Conservation (phyloP, 2,329 filamentous ascomycete species). For the Drechslerella coelobrocha region DNA sequence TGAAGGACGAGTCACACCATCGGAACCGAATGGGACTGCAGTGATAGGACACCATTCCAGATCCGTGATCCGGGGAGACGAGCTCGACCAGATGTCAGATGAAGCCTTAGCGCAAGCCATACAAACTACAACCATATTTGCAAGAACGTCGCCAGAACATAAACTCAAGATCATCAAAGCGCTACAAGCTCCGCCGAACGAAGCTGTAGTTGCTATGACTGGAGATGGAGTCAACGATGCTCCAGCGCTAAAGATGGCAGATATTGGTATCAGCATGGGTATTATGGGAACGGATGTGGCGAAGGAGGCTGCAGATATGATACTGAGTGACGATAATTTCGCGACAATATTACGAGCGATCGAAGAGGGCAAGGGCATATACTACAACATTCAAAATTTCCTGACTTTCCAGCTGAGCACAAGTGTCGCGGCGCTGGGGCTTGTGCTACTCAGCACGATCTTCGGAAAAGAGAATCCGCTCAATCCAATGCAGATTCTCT, state of each 20-base stretch:
- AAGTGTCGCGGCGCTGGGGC: slow-evolving; percentile 86
- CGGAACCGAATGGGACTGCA: slow-evolving; percentile 54
- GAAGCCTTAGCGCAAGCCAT: slow-evolving; percentile 84
- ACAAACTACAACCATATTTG: slow-evolving; percentile 89
- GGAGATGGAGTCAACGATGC: slow-evolving; percentile 98
- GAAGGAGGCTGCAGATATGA: slow-evolving; percentile 95
- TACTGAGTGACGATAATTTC: slow-evolving; percentile 86
- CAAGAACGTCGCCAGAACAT: slow-evolving; percentile 93
- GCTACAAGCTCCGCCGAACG: slow-evolving; percentile 84
- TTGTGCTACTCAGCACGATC: slow-evolving; percentile 90
- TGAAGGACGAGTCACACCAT: slow-evolving; percentile 30
- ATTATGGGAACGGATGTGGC: slow-evolving; percentile 93
- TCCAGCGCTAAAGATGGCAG: slow-evolving; percentile 92
- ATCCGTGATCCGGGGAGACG: slow-evolving; percentile 82
- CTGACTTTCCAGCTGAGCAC: slow-evolving; percentile 98
- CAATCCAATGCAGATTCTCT: slow-evolving; percentile 99
- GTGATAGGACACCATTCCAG: slow-evolving; percentile 61
- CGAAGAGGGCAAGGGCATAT: slow-evolving; percentile 98
- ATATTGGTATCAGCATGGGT: slow-evolving; percentile 98
- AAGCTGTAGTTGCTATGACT: slow-evolving; percentile 89
- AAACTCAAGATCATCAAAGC: slow-evolving; percentile 96
- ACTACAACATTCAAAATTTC: slow-evolving; percentile 99
- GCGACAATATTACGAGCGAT: slow-evolving; percentile 92
- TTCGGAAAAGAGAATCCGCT: slow-evolving; percentile 93
- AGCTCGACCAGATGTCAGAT: slow-evolving; percentile 91